phyloP scores from a whole-genome alignment of 176 grass and related monocot genomes.

The Ampelocalamus luodianensis region DNA sequence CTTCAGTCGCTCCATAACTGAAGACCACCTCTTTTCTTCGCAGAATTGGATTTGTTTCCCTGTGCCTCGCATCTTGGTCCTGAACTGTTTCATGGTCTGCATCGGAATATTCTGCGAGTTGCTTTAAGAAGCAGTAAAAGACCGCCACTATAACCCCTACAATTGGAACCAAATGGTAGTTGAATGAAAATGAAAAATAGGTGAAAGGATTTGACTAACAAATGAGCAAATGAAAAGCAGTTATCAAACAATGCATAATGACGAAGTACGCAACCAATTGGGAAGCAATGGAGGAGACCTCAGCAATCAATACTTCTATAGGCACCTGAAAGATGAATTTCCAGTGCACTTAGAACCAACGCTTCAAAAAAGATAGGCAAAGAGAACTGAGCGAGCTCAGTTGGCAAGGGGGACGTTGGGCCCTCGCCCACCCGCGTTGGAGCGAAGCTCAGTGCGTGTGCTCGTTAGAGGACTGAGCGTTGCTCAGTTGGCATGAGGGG shows the following conservation, averaged over 20 bases:
- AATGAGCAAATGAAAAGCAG: neutral
- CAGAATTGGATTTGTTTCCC: constrained; percentile 8
- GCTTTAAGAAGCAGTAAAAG: constrained; percentile 27
- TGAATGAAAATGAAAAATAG: neutral
- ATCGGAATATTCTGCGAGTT: neutral
- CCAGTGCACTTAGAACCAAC: neutral
- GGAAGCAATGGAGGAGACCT: neutral
- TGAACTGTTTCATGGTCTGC: neutral
- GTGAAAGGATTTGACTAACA: neutral
- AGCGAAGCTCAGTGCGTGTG: too few species aligned
- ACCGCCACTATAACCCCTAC: neutral
- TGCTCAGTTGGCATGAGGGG: too few species aligned
- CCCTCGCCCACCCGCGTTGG: too few species aligned
- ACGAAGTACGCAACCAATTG: neutral
- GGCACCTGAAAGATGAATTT: neutral
- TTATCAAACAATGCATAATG: neutral
- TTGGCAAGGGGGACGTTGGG: too few species aligned
- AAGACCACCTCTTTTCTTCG: constrained; percentile 7
- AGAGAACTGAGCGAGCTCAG: too few species aligned
- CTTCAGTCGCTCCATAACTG: constrained; percentile 4
- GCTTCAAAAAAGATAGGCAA: neutral
- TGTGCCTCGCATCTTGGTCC: neutral
- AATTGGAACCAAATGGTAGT: neutral
- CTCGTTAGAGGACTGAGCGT: too few species aligned
- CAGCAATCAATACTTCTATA: neutral